Conservation (phyloP, 148 eudicot genomes). For the Bassia scoparia region DNA sequence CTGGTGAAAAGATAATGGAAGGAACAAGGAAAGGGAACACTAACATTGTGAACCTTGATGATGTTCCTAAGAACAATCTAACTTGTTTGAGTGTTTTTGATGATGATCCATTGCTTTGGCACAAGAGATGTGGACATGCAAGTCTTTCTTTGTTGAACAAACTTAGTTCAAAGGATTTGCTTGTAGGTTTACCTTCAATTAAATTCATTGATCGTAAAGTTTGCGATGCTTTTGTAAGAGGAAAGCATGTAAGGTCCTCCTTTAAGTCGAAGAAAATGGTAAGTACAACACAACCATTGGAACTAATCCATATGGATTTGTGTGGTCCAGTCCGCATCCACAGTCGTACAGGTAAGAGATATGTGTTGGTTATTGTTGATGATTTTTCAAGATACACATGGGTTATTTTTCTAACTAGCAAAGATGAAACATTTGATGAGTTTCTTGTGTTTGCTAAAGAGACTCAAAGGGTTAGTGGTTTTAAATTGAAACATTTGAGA, state of each 20-base stretch:
- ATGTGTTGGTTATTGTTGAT: too few species aligned
- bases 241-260: too few species aligned
- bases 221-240: too few species aligned
- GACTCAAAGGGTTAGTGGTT: not conserved
- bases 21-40: not conserved
- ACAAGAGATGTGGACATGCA: not conserved
- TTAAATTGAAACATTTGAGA: not conserved
- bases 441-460: not conserved
- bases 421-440: not conserved
- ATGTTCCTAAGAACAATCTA: not conserved
- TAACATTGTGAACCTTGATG: not conserved
- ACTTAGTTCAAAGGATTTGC: too few species aligned
- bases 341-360: too few species aligned
- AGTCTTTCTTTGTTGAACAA: not conserved
- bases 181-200: too few species aligned
- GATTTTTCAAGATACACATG: not conserved
- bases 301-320: too few species aligned
- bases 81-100: not conserved
- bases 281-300: too few species aligned
- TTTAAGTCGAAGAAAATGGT: too few species aligned
- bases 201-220: too few species aligned
- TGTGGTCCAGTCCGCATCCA: too few species aligned
- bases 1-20: not conserved
- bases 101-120: not conserved
- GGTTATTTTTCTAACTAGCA: not conserved